These are phyloP conservation scores for Botrytis aclada DNA, from an alignment of 2,329 filamentous ascomycete species.

Conservation along the genomic window DNA sequence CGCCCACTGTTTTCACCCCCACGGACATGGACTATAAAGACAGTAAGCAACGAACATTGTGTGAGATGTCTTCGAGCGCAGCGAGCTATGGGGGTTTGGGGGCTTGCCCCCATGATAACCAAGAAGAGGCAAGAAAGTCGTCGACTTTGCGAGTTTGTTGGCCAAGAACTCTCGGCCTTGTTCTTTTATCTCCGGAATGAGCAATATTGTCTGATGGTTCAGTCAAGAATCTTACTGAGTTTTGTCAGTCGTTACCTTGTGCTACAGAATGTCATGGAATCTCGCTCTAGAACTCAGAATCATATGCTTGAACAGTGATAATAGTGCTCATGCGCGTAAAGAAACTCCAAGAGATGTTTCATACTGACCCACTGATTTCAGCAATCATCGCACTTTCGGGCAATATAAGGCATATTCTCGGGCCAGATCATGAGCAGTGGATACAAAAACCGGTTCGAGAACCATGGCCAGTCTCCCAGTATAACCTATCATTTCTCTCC, in stretches of 20 bases:
- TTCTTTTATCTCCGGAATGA: not conserved
- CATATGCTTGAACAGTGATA: not conserved
- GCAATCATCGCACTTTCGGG: not conserved
- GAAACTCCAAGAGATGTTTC: not conserved
- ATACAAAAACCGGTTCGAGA: not conserved
- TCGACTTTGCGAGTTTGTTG: not conserved
- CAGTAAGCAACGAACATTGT: not conserved
- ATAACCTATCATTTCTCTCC: not conserved
- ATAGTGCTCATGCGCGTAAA: not conserved
- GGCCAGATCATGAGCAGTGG: not conserved
- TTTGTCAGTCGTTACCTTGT: not conserved
- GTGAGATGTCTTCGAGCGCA: not conserved
- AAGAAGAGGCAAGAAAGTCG: not conserved
- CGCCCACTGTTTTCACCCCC: not conserved
- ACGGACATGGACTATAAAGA: not conserved
- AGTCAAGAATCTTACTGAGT: not conserved
- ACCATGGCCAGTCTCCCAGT: not conserved
- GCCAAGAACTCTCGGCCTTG: not conserved
- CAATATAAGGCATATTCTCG: not conserved
- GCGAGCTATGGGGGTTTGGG: not conserved
- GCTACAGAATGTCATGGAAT: not conserved
- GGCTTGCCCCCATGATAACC: not conserved
- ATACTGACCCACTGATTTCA: not conserved
- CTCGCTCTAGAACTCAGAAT: not conserved
- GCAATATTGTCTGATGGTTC: not conserved